These are phyloP conservation scores for Fraxinus excelsior DNA, from an alignment of 257 asterid genomes.

Conservation along the genomic window DNA sequence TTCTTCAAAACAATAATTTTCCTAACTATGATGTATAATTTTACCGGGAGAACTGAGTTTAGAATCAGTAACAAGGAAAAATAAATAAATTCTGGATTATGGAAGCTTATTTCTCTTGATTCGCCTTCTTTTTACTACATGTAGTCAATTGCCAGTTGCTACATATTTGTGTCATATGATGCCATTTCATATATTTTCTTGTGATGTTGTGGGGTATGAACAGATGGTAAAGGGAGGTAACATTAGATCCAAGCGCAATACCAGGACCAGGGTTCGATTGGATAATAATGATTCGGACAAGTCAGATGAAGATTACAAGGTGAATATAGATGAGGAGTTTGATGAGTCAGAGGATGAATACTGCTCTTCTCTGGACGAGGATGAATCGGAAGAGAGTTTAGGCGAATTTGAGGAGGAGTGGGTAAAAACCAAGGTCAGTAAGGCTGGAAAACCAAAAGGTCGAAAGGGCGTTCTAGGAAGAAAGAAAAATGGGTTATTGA, in stretches of 20 bases:
- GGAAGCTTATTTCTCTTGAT: background rate
- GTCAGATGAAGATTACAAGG: background rate
- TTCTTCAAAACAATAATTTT: background rate
- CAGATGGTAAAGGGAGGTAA: background rate
- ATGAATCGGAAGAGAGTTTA: conserved; percentile 18
- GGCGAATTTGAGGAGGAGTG: conserved; percentile 9
- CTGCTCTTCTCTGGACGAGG: conserved; percentile 18
- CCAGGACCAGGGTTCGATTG: conserved; percentile 1
- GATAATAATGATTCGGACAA: background rate
- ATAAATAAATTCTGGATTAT: background rate
- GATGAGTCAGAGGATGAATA: background rate
- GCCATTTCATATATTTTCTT: background rate
- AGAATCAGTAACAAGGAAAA: background rate
- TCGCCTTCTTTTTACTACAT: background rate
- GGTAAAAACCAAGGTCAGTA: conserved; percentile 30
- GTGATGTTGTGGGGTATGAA: background rate
- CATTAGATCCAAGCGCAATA: background rate
- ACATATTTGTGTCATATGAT: background rate
- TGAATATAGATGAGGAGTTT: background rate
- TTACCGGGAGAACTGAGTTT: too few relatives aligned
- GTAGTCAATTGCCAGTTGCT: background rate
- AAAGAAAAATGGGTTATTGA: conserved; percentile 35
- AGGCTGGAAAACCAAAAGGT: conserved; percentile 23
- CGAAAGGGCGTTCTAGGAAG: conserved; percentile 21
- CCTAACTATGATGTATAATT: too few relatives aligned